Evolutionary conservation across 2,329 filamentous ascomycete species (phyloP), one percentile per base, ranked within the genome.

Genomic region (Akanthomyces dipterigenus): DNA sequence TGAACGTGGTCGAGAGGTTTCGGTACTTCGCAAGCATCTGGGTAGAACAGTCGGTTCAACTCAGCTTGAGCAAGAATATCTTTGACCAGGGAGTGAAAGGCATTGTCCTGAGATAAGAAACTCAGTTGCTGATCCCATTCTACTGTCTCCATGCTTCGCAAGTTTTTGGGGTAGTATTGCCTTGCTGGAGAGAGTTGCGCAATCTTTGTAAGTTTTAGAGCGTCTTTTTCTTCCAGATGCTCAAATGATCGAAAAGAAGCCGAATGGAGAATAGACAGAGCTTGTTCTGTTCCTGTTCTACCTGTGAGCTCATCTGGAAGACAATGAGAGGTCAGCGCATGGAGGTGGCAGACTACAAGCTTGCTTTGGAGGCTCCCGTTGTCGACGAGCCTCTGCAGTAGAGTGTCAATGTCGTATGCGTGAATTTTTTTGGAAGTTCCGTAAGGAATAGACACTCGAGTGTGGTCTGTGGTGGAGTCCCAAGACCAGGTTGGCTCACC

Each of bases 271-370:
- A 82, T 80, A 0, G 66, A 63, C 0, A 86, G 65, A 0, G 82
- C 80, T 45, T 80, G 69, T 65, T 86, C 82, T 0, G 80, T 82
- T 0, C 84, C 84, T 0, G 82, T 86, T 5, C 70, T 68, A 0
- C 65, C 57, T 0, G 79, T 85, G 0, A 85, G 69, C 0, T 69
- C 69, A 64, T 86, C 83, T 0, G 78, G 76, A 0, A 84, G 68
- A 38, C 74, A 80, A 49, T 76, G 73, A 0, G 82, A 80, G 0
- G 83, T 86, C 0, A 83, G 55, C 0, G 79, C 81, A 65, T 87
- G 82, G 0, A 86, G 70, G 26, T 80, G 78, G 14, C 71, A 72
- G 0, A 83, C 70, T 24, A 78, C 74, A 0, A 88, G 71, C 60
- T 80, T 81, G 67, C 80, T 82, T 14, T 77, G 72, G 0, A 85